These are phyloP conservation scores for Boechera divaricarpa DNA, from an alignment of 345 rosid species.

Conservation along the genomic window DNA sequence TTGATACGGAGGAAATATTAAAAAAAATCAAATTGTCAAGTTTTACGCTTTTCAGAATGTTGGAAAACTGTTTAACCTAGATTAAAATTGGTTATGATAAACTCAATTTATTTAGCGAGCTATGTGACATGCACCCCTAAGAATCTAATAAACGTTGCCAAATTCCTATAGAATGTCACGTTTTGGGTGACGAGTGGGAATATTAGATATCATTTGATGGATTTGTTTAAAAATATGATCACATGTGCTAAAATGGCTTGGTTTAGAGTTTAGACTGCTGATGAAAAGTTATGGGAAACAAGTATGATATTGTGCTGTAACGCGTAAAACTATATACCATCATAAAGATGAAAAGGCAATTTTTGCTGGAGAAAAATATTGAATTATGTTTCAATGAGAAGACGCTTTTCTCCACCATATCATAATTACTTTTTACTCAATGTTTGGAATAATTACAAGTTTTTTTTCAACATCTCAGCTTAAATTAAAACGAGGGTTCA, in stretches of 20 bases:
- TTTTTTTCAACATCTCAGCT: no score
- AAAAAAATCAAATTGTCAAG: no score
- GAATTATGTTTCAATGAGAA: background rate
- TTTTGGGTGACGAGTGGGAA: background rate
- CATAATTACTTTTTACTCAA: background rate
- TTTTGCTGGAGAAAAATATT: background rate
- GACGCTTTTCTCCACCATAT: background rate
- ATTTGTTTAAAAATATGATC: constrained; percentile 15
- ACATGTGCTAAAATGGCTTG: constrained; percentile 19
- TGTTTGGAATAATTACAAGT: no score
- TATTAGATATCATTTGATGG: background rate
- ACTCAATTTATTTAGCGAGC: background rate
- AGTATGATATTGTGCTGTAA: no score
- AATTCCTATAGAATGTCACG: background rate
- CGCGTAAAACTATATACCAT: background rate
- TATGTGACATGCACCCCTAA: background rate
- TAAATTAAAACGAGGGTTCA: no score
- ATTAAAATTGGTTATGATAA: background rate
- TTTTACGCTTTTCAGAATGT: no score
- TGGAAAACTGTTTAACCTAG: background rate
- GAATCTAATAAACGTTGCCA: background rate
- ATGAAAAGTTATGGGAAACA: no score
- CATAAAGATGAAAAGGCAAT: background rate
- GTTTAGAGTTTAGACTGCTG: no score
- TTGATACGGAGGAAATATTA: no score